Base-by-base conservation (phyloP, 345 rosid genomes). In the Citropsis articulata region DNA sequence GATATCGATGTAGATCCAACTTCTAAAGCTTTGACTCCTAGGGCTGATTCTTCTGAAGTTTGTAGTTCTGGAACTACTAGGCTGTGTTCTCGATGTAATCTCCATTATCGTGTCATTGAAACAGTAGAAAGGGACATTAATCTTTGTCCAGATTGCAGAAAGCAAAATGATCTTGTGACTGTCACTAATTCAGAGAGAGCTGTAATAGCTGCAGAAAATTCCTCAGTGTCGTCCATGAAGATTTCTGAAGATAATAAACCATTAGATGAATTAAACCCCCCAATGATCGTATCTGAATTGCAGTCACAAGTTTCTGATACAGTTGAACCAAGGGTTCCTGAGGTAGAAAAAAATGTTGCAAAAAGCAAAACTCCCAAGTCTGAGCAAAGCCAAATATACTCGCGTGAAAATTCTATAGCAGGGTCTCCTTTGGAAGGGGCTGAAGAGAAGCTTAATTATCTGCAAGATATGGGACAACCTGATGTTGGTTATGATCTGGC, bases 121-220 rank as follows among this genome's bases (percentile, higher is more conserved):
- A 83, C 68, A 64, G 68, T 75, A 74, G 87, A 86, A 78, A 78
- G 55, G 73, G 90, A 90, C 59, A 72, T 75, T 75, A 71, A 82
- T 78, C 88, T 92, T 74, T 96, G 99, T 86, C 83, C 83, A 48
- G 90, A 91, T 77, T 96, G 99, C 89, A 77, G 83, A 74, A 82
- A 79, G 85, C 86, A 86, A 81, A 83, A 81, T 67, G 77, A 69
- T 78, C 68, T 86, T 38, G 83, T 50, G 50, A 75, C 80, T 76
- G 78, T 73, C 69, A 66, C 56, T 79, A 72, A 76, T 74, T 67
- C 77, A 56, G 91, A 81, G 80, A 77, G 80, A 71, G 57, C 62
- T 66, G 57, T 56, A 78, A 80, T 78, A 55, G 77, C 79, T 65
- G 77, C 74, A 40, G 88, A 84, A 77, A 80, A 74, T 66, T 73